phyloP scores from a whole-genome alignment of 257 asterid species.

The Solanum rostratum region DNA sequence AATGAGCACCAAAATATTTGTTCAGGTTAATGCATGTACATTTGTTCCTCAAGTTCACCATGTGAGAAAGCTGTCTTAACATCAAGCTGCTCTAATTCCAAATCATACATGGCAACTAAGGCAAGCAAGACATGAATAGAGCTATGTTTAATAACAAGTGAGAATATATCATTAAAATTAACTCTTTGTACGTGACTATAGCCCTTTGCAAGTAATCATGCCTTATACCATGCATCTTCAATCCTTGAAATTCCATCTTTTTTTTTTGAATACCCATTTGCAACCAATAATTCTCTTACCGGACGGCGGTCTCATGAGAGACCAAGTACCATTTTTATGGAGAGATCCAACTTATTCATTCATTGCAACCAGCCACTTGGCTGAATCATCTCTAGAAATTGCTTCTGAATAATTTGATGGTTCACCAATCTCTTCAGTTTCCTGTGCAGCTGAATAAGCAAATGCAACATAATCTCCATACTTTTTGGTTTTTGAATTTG shows the following conservation, averaged over 20 bases:
- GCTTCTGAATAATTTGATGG: not conserved
- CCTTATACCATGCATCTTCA: not conserved
- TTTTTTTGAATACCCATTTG: not conserved
- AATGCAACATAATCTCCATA: not conserved
- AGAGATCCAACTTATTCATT: not conserved
- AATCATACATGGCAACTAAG: not conserved
- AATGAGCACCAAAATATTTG: too few species aligned
- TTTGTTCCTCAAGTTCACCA: not conserved
- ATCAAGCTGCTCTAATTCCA: not conserved
- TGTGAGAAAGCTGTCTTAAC: too few species aligned
- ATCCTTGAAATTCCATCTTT: not conserved
- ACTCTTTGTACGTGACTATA: not conserved
- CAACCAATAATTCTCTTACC: not conserved
- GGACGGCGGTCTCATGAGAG: not conserved
- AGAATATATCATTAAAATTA: not conserved
- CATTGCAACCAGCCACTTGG: not conserved
- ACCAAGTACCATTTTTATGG: not conserved
- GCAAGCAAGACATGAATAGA: not conserved
- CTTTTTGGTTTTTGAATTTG: not conserved
- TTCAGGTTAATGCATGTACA: not conserved
- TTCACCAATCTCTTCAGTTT: not conserved
- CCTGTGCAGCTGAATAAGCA: not conserved
- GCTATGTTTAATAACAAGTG: not conserved
- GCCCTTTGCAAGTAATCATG: not conserved
- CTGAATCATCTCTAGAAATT: not conserved